Conservation (phyloP, 2,329 filamentous ascomycete genomes). For the Thelonectria blattea region DNA sequence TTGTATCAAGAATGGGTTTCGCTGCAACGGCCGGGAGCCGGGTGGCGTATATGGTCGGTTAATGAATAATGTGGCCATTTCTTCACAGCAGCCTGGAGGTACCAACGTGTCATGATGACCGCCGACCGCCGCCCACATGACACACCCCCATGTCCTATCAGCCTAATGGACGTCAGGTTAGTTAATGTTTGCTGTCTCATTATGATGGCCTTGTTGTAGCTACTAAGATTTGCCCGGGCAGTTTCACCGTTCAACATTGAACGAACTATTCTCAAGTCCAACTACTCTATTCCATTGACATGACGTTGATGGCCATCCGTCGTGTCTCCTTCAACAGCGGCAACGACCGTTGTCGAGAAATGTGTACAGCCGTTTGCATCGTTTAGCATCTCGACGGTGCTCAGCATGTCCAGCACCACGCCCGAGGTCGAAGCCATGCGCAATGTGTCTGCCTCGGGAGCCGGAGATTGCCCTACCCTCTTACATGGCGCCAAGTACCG, state of each 20-base stretch:
- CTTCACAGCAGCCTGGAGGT: no score
- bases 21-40: neutral
- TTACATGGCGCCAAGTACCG: conserved; percentile 23
- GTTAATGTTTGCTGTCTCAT: neutral
- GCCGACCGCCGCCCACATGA: neutral
- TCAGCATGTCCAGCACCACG: conserved; percentile 23
- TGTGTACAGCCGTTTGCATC: conserved; percentile 6
- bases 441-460: no score
- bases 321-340: neutral
- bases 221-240: no score
- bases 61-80: no score
- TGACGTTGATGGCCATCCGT: neutral
- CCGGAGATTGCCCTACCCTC: conserved; percentile 12
- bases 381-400: conserved; percentile 21
- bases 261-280: no score
- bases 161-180: no score
- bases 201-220: neutral
- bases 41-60: no score
- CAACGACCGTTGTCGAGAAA: neutral
- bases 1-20: neutral
- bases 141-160: no score
- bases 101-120: neutral
- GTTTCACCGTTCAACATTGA: no score
- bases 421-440: conserved; percentile 20
- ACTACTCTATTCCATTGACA: neutral